A percentile compares a stretch with the other conserved stretches of the same genome.
Evolutionary conservation across 768 basidiomycete genomes (phyloP).

Genomic region (Podaxis carcinomalis): DNA sequence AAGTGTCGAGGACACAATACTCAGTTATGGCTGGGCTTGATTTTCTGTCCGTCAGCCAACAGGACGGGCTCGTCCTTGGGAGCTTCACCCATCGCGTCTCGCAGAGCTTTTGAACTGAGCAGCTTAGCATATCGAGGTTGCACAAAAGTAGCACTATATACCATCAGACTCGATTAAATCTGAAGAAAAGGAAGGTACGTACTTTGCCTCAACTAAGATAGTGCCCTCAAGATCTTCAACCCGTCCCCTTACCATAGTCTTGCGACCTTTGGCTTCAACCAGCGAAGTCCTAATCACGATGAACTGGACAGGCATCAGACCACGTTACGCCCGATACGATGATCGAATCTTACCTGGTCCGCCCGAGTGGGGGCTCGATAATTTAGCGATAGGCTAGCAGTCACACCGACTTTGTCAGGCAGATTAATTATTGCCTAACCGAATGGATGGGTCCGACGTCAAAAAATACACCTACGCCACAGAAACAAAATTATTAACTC

Average conservation of each 20-base stretch:
- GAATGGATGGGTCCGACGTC: neutral
- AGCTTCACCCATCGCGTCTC: slow-evolving; percentile 64
- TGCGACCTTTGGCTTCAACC: slow-evolving; percentile 70
- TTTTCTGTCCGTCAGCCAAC: slow-evolving; percentile 35
- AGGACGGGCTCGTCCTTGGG: slow-evolving; percentile 31
- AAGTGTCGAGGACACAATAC: neutral
- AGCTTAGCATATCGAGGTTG: slow-evolving; percentile 87
- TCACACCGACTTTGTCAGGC: slow-evolving; percentile 89
- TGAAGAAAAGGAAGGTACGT: slow-evolving; percentile 23
- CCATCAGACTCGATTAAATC: neutral
- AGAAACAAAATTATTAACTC: slow-evolving; percentile 10
- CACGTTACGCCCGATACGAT: neutral
- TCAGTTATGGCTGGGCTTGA: slow-evolving; percentile 22
- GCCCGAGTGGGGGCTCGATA: slow-evolving; percentile 88
- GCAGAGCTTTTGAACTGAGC: slow-evolving; percentile 55
- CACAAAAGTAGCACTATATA: slow-evolving; percentile 69
- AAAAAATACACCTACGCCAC: neutral
- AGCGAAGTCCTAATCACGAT: slow-evolving; percentile 74
- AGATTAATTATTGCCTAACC: slow-evolving; percentile 78
- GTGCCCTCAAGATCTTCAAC: slow-evolving; percentile 84
- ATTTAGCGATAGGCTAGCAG: slow-evolving; percentile 75
- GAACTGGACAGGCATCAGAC: slow-evolving; percentile 57
- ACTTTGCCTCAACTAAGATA: slow-evolving; percentile 79
- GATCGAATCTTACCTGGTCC: slow-evolving; percentile 57
- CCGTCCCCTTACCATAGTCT: slow-evolving; percentile 61